Base-by-base conservation (phyloP, 768 basidiomycete genomes). In the Tylopilus felleus region DNA sequence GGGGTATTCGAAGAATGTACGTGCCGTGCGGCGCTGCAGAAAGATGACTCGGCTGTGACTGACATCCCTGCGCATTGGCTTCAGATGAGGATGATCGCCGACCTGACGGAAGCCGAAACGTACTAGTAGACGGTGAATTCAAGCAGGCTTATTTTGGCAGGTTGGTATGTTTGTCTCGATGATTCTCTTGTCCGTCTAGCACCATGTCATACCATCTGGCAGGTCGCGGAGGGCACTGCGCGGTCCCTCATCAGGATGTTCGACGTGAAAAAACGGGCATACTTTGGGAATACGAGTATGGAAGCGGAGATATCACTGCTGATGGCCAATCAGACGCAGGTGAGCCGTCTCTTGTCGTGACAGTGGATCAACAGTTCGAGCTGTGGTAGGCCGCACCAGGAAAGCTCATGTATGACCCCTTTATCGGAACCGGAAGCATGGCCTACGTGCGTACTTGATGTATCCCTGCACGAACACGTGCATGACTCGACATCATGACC, bases 211-310 rank as follows among this genome's bases (percentile, higher is more conserved):
- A 36, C 49, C 28, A 14, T 31, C 27, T 38, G 39, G 41, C 49
- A 80, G 89, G 56, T 85, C 47, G 74, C 74, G 56, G 80, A 86
- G 63, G 86, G 87, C 14, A 75, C 79, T 25, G 88, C 90, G 0
- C 82, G 96, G 6, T 65, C 74, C 3, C 75, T 95, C 31, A 77
- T 93, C 45, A 70, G 74, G 45, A 80, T 73, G 49, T 96, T 92
- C 56, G 86, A 91, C 56, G 88, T 99, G 46, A 98, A 97, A 70
- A 91, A 92, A 61, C 80, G 97, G 9, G 74, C 75, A 14, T 98
- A 90, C 65, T 98, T 84, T 68, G 97, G 97, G 4, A 99, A 95
- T 60, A 99, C 97, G 0, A 91, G 90, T 62, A 99, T 99, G 97
- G 95, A 97, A 61, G 84, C 96, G 0, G 94, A 98, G 68, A 86